These are phyloP conservation scores for Mayamaea pseudoterrestris DNA, from an alignment of 108 stramenopile species.

Conservation along the genomic window DNA sequence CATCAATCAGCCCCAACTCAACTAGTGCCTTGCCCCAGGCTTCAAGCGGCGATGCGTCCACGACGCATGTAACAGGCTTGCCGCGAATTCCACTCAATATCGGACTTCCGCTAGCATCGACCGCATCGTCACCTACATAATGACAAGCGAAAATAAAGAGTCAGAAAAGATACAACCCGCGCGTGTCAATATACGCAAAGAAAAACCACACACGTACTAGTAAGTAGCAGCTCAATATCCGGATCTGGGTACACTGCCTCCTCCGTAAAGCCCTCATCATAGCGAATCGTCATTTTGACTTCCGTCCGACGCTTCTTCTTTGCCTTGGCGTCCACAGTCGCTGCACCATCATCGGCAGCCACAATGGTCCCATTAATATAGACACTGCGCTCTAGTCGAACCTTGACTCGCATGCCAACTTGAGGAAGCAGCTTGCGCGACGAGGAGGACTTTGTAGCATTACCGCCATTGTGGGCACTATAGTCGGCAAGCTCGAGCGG, in stretches of 20 bases:
- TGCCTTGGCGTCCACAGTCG: background rate
- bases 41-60: conserved; percentile 50
- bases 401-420: conserved; percentile 61
- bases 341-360: conserved; percentile 14
- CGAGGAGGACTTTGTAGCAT: background rate
- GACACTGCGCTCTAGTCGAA: conserved; percentile 47
- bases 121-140: conserved; percentile 27
- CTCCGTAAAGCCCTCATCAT: conserved; percentile 72
- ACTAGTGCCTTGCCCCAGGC: conserved; percentile 69
- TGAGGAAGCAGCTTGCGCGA: conserved; percentile 12
- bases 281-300: conserved; percentile 41
- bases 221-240: conserved; percentile 53
- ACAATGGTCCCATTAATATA: conserved; percentile 50
- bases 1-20: conserved; percentile 64
- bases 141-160: no score
- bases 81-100: conserved; percentile 39
- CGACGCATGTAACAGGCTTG: conserved; percentile 48
- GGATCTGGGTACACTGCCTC: conserved; percentile 54
- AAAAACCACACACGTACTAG: conserved; percentile 35
- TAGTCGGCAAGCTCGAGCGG: conserved; percentile 6
- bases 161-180: background rate
- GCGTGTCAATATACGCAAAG: background rate
- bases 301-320: conserved; percentile 2
- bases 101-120: conserved; percentile 29
- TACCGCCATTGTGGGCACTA: conserved; percentile 6